Base-by-base conservation (phyloP, 164 flowering plant genomes). In the Pachysandra terminalis region DNA sequence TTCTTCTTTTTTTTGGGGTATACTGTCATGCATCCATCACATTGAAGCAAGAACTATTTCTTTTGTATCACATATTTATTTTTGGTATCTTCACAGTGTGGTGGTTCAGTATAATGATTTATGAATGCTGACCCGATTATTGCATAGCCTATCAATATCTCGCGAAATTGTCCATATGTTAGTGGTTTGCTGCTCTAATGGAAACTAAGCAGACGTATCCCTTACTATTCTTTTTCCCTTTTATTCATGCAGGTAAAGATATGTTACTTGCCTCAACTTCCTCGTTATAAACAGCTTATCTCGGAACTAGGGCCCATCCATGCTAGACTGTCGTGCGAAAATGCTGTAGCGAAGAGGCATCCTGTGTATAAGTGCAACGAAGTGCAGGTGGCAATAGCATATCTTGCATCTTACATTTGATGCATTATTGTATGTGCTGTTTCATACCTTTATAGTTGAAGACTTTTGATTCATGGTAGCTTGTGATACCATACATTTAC, bases 301-400 rank as follows among this genome's bases (percentile, higher is more conserved):
- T 53, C 84, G 48, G 82, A 86, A 77, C 84, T 95, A 53, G 70
- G 82, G 37, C 96, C 96, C 23, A 76, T 89, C 58, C 96, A 90
- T 80, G 82, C 89, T 55, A 80, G 78, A 71, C 77, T 95, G 54
- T 71, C 85, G 21, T 61, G 77, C 76, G 82, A 87, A 73, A 77
- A 73, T 57, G 60, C 80, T 23, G 67, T 71, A 61, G 95, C 96
- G 60, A 83, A 65, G 77, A 87, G 75, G 73, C 95, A 82, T 77
- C 98, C 97, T 59, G 87, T 89, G 17, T 83, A 89, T 69, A 87
- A 75, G 75, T 95, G 96, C 90, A 91, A 69, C 57, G 91, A 89
- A 81, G 83, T 73, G 72, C 96, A 91, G 98, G 98, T 86, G 59
- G n/a, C 54, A n/a, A 45, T 63, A 63, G 51, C 54, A 51, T 67